A percentile compares a stretch with the other conserved stretches of the same genome.
phyloP scores from a whole-genome alignment of 768 basidiomycete genomes.

The Auriscalpium orientale region DNA sequence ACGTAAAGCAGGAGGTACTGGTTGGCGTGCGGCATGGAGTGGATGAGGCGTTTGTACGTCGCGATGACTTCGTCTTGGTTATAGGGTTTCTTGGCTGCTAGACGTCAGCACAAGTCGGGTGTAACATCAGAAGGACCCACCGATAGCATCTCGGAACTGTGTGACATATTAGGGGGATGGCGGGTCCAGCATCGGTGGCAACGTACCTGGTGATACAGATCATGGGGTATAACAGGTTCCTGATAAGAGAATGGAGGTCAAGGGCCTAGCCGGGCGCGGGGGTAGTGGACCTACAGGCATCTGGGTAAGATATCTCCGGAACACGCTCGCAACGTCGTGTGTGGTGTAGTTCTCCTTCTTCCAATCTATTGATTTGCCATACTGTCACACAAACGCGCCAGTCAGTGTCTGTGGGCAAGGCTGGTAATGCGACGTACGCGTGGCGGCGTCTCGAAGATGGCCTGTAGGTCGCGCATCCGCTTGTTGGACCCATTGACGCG shows the following conservation, averaged over 20 bases:
- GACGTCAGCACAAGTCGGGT: slow-evolving; percentile 6
- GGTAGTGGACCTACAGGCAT: slow-evolving; percentile 71
- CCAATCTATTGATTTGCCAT: slow-evolving; percentile 92
- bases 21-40: slow-evolving; percentile 77
- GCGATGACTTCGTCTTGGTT: slow-evolving; percentile 67
- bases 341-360: slow-evolving; percentile 78
- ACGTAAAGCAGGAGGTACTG: slow-evolving; percentile 97
- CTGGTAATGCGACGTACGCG: slow-evolving; percentile 43
- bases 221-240: slow-evolving; percentile 93
- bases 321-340: slow-evolving; percentile 96
- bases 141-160: slow-evolving; percentile 74
- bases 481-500: slow-evolving; percentile 93
- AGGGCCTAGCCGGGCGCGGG: not conserved
- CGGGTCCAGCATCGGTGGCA: slow-evolving; percentile 11
- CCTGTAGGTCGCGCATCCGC: slow-evolving; percentile 93
- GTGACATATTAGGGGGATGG: slow-evolving; percentile 4
- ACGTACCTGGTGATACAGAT: slow-evolving; percentile 82
- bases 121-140: slow-evolving; percentile 32
- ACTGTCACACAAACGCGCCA: slow-evolving; percentile 39
- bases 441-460: slow-evolving; percentile 82
- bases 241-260: slow-evolving; percentile 24
- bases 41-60: slow-evolving; percentile 80
- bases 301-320: slow-evolving; percentile 89
- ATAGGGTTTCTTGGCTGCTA: slow-evolving; percentile 55
- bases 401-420: not conserved